phyloP scores from a whole-genome alignment of 2,329 filamentous ascomycete genomes.

The Tolypocladium endophyticum region DNA sequence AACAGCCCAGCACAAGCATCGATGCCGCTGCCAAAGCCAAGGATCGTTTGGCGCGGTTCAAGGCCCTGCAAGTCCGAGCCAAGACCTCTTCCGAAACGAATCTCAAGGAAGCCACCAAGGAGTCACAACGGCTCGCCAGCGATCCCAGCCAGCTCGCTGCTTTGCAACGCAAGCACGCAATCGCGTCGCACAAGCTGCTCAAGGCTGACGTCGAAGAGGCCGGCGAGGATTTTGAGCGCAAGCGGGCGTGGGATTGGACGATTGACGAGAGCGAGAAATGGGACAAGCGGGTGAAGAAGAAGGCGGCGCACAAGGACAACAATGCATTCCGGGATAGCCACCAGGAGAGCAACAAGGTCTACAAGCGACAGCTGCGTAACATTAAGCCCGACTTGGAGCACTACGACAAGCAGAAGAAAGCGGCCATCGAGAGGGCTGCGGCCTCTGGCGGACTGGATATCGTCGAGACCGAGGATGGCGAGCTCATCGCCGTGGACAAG shows the following conservation, averaged over 20 bases:
- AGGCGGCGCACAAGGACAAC: constrained; percentile 68
- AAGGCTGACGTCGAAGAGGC: constrained; percentile 81
- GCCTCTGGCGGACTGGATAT: constrained; percentile 80
- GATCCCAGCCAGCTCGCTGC: constrained; percentile 69
- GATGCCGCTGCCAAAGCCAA: constrained; percentile 36
- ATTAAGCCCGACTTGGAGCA: constrained; percentile 66
- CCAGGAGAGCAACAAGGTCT: constrained; percentile 81
- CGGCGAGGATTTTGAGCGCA: constrained; percentile 91
- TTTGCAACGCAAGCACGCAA: constrained; percentile 75
- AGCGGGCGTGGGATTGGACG: constrained; percentile 98
- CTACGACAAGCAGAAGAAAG: constrained; percentile 82
- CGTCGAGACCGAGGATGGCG: constrained; percentile 88
- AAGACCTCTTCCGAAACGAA: constrained; percentile 65
- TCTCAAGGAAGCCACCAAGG: constrained; percentile 71
- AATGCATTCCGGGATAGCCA: constrained; percentile 85
- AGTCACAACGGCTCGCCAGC: constrained; percentile 67
- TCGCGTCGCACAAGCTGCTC: constrained; percentile 83
- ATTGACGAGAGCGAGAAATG: constrained; percentile 87
- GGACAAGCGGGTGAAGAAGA: constrained; percentile 86
- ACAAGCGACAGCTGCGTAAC: constrained; percentile 79
- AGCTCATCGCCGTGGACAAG: constrained; percentile 87
- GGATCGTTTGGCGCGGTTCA: constrained; percentile 73
- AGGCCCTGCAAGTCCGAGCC: constrained; percentile 72
- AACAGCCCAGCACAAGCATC: constrained; percentile 8
- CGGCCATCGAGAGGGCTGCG: constrained; percentile 75